Percentiles rank a stretch among this genome's conserved stretches.
Evolutionary conservation across 805 yeast genomes (phyloP).

Genomic region (Yarrowia yakushimensis): DNA sequence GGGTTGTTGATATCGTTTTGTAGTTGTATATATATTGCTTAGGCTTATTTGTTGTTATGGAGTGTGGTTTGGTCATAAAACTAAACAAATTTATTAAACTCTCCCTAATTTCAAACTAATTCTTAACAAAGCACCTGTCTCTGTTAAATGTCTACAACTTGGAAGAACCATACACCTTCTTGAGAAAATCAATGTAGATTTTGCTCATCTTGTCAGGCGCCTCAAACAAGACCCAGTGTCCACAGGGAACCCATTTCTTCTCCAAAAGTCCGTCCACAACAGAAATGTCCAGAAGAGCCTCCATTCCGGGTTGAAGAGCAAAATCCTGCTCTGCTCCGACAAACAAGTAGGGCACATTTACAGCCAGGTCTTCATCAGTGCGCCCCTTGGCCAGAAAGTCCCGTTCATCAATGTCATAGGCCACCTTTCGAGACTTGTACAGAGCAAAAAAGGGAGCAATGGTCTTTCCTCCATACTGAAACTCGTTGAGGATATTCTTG

Average conservation of each 20-base stretch:
- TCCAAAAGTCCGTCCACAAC: background rate
- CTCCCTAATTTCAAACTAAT: too few relatives aligned
- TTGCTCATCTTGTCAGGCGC: constrained; percentile 6
- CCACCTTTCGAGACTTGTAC: background rate
- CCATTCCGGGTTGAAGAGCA: constrained; percentile 14
- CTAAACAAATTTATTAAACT: too few relatives aligned
- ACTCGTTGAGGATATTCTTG: background rate
- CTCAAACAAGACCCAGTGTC: constrained; percentile 15
- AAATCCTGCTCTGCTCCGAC: constrained; percentile 12
- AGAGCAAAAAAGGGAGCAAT: background rate
- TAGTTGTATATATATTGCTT: too few relatives aligned
- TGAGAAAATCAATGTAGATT: background rate
- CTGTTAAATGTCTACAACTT: too few relatives aligned
- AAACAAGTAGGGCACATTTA: constrained; percentile 11
- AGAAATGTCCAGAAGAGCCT: background rate
- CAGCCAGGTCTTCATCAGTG: background rate
- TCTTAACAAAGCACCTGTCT: too few relatives aligned
- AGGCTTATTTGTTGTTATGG: too few relatives aligned
- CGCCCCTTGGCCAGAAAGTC: background rate
- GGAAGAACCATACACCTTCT: background rate
- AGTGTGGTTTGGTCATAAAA: too few relatives aligned
- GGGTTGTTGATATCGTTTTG: too few relatives aligned
- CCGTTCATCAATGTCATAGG: background rate
- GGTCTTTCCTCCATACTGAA: background rate
- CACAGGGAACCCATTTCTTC: background rate